Percentiles rank a stretch among this genome's conserved stretches.
phyloP scores from a whole-genome alignment of 306 rosid genomes.

The Styphnolobium japonicum region DNA sequence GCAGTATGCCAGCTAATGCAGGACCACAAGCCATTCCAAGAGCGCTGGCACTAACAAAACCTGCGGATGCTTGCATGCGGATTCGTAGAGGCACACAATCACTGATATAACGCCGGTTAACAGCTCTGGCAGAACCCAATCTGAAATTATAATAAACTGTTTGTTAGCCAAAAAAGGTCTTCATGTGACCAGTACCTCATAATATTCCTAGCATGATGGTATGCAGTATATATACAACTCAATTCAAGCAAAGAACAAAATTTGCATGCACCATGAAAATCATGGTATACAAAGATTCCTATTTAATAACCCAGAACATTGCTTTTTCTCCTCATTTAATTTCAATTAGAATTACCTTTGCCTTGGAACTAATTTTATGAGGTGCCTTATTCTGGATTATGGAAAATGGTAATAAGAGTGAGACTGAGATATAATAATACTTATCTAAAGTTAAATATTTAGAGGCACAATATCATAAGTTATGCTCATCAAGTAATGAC shows the following conservation, averaged over 20 bases:
- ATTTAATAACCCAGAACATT: background rate
- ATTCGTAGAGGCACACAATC: conserved; percentile 86
- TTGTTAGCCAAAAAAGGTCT: conserved; percentile 21
- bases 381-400: background rate
- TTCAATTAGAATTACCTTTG: background rate
- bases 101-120: conserved; percentile 93
- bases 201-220: conserved; percentile 4
- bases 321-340: background rate
- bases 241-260: background rate
- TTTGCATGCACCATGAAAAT: conserved; percentile 6
- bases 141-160: conserved; percentile 45
- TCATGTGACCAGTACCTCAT: background rate
- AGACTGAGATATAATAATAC: background rate
- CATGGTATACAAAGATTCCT: background rate
- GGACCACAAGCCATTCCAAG: conserved; percentile 99
- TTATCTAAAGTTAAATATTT: background rate
- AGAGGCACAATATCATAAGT: conserved; percentile 5
- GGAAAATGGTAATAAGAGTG: background rate
- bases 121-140: conserved; percentile 98
- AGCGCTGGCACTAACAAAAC: conserved; percentile 98
- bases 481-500: conserved; percentile 16
- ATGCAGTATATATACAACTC: background rate
- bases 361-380: background rate
- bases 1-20: conserved; percentile 92
- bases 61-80: conserved; percentile 99